Evolutionary conservation across 768 basidiomycete genomes (phyloP), one percentile per base, ranked within the genome.

Genomic region (Boletus bicolor): DNA sequence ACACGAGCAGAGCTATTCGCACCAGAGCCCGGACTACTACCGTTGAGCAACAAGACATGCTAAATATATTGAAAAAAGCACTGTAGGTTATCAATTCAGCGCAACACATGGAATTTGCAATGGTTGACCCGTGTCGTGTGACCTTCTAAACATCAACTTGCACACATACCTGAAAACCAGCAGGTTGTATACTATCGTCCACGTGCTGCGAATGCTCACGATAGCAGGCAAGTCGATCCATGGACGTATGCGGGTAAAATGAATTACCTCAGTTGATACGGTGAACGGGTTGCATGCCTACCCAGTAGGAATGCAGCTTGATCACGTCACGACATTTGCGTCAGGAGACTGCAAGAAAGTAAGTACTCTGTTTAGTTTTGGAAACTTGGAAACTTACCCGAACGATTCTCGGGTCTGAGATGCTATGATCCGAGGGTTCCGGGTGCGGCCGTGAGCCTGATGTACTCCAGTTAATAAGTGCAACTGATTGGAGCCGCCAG

Each of bases 101-200:
- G 53, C 80, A 84, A 61, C 79, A 83, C 0, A 81, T 83, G 2
- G 81, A 80, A 60, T 79, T 80, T 63, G 76, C 68, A 42, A 83
- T 81, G 5, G 72, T 71, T 3, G 77, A 76, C 49, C 81, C 81
- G 43, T 30, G 7, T 30, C 28, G 7, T 7, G 1, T 7, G 28
- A 30, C 28, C 28, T 42, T 34, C 49, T 12, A 17, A 45, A 44
- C 28, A 28, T 44, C 28, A n/a, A 4, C 28, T n/a, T 11, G 2
- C 32, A 32, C 7, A 30, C 28, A 30, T 30, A 30, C 28, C 28
- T 30, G 6, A 7, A 30, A 30, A 30, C 28, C 28, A 30, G 28
- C 28, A 30, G 5, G 28, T 30, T 30, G 28, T 30, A 30, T 30
- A 30, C 28, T 30, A 7, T 30, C 28, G 7, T 30, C 7, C 7